phyloP scores from a whole-genome alignment of 495 filamentous ascomycete genomes.

The Chaetomium tenue region DNA sequence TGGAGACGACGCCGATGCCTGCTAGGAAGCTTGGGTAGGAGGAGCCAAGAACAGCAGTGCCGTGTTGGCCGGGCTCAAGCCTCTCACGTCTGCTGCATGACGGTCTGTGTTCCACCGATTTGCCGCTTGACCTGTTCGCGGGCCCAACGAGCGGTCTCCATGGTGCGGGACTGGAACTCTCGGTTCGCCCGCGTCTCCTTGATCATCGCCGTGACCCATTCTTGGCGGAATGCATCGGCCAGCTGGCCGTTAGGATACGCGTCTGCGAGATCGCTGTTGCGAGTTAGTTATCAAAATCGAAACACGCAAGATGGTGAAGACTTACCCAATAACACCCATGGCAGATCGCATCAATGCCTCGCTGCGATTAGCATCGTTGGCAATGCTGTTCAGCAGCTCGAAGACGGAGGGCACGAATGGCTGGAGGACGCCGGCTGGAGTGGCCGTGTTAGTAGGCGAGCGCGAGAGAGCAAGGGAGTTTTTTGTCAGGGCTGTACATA shows the following conservation, averaged over 20 bases:
- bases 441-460: constrained; percentile 24
- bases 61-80: constrained; percentile 12
- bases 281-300: constrained; percentile 2
- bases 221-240: constrained; percentile 74
- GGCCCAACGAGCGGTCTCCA: constrained; percentile 94
- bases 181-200: constrained; percentile 83
- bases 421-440: constrained; percentile 63
- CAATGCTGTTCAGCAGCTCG: constrained; percentile 77
- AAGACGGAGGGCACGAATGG: constrained; percentile 86
- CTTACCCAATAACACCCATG: constrained; percentile 96
- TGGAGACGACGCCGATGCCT: constrained; percentile 21
- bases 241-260: constrained; percentile 90
- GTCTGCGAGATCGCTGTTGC: constrained; percentile 80
- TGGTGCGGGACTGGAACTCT: constrained; percentile 76
- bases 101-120: constrained; percentile 52
- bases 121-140: constrained; percentile 97
- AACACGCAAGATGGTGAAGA: background rate
- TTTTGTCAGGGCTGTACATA: constrained; percentile 41
- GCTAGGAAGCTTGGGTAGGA: constrained; percentile 7
- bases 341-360: constrained; percentile 86
- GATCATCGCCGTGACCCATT: constrained; percentile 85
- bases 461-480: background rate
- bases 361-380: constrained; percentile 77
- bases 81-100: constrained; percentile 49
- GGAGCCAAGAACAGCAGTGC: constrained; percentile 18